Conservation (phyloP, 495 filamentous ascomycete species). For the Penicillium canescens region DNA sequence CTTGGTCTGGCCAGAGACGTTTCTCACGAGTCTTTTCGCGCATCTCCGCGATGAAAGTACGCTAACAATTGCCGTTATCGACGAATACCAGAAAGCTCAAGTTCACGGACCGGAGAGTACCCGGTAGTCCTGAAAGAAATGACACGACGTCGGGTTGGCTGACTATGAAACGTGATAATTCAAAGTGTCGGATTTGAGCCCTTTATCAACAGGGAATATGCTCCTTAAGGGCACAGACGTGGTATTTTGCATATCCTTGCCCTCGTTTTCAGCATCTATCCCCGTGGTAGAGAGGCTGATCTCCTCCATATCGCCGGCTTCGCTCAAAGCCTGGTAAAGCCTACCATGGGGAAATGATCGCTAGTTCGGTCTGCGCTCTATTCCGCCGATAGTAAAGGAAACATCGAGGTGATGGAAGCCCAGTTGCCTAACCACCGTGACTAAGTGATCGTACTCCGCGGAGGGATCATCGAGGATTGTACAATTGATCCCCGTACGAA, state of each 20-base stretch:
- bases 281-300: slow-evolving; percentile 6
- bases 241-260: neutral
- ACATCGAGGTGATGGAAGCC: slow-evolving; percentile 9
- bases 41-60: slow-evolving; percentile 1
- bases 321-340: slow-evolving; percentile 2
- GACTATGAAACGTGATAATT: slow-evolving; percentile 5
- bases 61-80: neutral
- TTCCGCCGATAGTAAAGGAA: slow-evolving; percentile 6
- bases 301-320: neutral
- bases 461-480: slow-evolving; percentile 14
- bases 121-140: slow-evolving; percentile 5
- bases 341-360: slow-evolving; percentile 4
- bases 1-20: slow-evolving; percentile 6
- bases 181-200: slow-evolving; percentile 9
- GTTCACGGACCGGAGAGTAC: slow-evolving; percentile 8
- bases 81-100: slow-evolving; percentile 4
- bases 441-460: slow-evolving; percentile 12
- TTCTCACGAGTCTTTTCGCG: slow-evolving; percentile 4
- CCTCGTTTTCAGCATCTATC: neutral
- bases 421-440: slow-evolving; percentile 3
- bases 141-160: slow-evolving; percentile 2
- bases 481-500: slow-evolving; percentile 14
- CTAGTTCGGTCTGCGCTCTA: no score
- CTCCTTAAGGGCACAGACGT: neutral
- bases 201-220: slow-evolving; percentile 8